Evolutionary conservation across 495 filamentous ascomycete genomes (phyloP), one percentile per base, ranked within the genome.

Genomic region (Talaromyces borbonicus): DNA sequence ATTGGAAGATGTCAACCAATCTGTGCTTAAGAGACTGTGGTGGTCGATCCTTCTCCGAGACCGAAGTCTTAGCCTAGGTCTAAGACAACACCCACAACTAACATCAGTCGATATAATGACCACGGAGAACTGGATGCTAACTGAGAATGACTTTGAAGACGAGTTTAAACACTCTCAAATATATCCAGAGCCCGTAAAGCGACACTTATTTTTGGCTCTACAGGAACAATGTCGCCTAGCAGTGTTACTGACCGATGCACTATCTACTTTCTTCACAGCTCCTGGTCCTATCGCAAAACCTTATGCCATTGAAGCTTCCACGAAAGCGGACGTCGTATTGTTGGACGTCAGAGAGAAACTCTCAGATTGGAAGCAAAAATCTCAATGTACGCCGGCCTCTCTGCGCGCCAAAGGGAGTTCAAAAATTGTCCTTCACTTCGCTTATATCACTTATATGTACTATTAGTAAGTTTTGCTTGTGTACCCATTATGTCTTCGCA

Each of bases 21-120:
- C 54, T 0, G 43, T 63, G 14, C 66, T 61, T 38, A 73, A 72
- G 48, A 59, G 71, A 4, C 47, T 74, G 16, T 73, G 68, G 69
- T 73, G 72, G 71, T 68, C 67, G 14, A 69, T 70, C 32, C 51
- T 74, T 22, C 59, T 75, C 2, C 69, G 72, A 24, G 72, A 75
- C 55, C 65, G 71, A 27, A 69, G 69, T 26, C 40, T 75, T 8
- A 62, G 61, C 25, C 64, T 75, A 23, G 69, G 69, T 8, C 58
- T 74, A 11, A 68, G 69, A 33, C 63, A 71, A 14, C 63, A 62
- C 25, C 58, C 72, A 7, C 71, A 73, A 46, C 59, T 75, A 23
- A 67, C 65, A 2, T 58, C 67, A 5, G 51, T 61, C 2, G 61
- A 65, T 47, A 61, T 69, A 30, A 58, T 61, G 30, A 56, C 60